Evolutionary conservation across 495 filamentous ascomycete genomes (phyloP), one percentile per base, ranked within the genome.

Genomic region (Penicillium maclennaniae): DNA sequence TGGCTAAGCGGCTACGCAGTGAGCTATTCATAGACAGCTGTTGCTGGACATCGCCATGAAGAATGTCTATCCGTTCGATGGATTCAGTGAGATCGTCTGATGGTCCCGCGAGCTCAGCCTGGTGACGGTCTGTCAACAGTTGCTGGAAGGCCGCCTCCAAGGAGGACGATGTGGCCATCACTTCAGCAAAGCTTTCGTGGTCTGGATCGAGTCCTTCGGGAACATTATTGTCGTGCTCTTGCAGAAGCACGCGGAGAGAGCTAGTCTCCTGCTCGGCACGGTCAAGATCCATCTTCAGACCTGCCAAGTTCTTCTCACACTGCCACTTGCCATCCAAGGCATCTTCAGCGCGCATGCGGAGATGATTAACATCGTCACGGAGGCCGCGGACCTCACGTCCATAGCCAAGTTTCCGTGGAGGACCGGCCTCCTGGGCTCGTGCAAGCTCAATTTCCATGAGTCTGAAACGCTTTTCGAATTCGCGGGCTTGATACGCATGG

Each of bases 311-410:
- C 70, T 96, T 95, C 70, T 98, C 93, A 51, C 92, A 92, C 69
- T 93, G 87, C 82, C 87, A 97, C 74, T 97, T 97, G 61, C 92
- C 88, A 59, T 95, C 90, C n/a, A 97, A 77, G 19, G 93, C 95
- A 49, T 98, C 93, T 58, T 97, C 92, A 21, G 95, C 92, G 47
- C 95, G 86, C 49, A 85, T 84, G 26, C 93, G 86, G 43, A 98
- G 82, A 8, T 84, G 79, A 53, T 87, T 88, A 55, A 98, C 87
- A 66, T 98, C 93, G 8, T 87, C 81, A 50, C 91, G 85, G 16
- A 97, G 76, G 52, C 78, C 82, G 3, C 73, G 68, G 15, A 97
- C 88, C 59, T 98, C 92, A 51, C 78, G 80, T 63, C 95, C 83
- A 63, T 95, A 96, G 23, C 88, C 87, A 20, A 84, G 77, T 47